Conservation (phyloP, 2,329 filamentous ascomycete genomes). For the Paradendryphiella salina region DNA sequence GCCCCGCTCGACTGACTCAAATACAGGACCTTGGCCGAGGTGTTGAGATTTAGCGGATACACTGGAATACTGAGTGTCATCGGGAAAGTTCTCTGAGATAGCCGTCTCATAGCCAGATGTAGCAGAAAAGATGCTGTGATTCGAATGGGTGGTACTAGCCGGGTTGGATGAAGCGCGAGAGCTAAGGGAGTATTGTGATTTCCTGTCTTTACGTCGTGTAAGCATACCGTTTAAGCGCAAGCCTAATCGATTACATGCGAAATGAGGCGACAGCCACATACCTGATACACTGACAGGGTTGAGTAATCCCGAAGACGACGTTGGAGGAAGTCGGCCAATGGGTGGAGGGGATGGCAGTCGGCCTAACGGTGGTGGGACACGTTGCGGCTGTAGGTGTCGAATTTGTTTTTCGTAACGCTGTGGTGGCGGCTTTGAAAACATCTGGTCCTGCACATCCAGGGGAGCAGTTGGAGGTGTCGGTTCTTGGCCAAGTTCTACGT, state of each 20-base stretch:
- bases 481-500: slow-evolving; percentile 9
- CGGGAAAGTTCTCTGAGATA: slow-evolving; percentile 21
- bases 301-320: slow-evolving; percentile 17
- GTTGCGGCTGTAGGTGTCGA: slow-evolving; percentile 16
- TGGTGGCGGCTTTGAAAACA: slow-evolving; percentile 6
- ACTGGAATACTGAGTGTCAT: slow-evolving; percentile 17
- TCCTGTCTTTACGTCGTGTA: slow-evolving; percentile 13
- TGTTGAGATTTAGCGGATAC: slow-evolving; percentile 1
- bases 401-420: slow-evolving; percentile 6
- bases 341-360: slow-evolving; percentile 25
- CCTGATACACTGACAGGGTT: slow-evolving; percentile 15
- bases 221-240: slow-evolving; percentile 6
- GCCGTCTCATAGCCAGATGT: slow-evolving; percentile 23
- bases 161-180: slow-evolving; percentile 25
- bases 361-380: slow-evolving; percentile 14
- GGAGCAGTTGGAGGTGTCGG: slow-evolving; percentile 22
- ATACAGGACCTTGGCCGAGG: slow-evolving; percentile 1
- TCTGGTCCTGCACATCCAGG: slow-evolving; percentile 5
- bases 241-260: neutral
- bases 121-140: slow-evolving; percentile 26
- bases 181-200: slow-evolving; percentile 22
- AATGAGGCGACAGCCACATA: slow-evolving; percentile 14
- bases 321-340: slow-evolving; percentile 22
- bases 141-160: slow-evolving; percentile 22
- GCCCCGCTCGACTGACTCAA: slow-evolving; percentile 28